Percentiles rank a stretch among this genome's conserved stretches.
Conservation (phyloP, 192 early-diverging fungal genomes). For the Coemansia aciculifera region DNA sequence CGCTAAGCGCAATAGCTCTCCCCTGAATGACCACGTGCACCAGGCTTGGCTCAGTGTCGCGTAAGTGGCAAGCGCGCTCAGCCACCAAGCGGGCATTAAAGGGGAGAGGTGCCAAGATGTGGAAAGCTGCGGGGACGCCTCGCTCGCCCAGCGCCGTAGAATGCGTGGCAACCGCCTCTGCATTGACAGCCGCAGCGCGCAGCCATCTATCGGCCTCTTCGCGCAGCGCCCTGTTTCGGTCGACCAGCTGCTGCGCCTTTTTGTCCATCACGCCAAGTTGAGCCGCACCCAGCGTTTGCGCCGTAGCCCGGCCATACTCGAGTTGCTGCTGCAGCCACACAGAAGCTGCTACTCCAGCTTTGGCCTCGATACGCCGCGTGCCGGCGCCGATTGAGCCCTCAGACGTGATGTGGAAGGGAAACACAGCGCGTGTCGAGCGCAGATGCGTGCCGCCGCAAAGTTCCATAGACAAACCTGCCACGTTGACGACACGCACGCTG, state of each 20-base stretch:
- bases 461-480: slow-evolving; percentile 81
- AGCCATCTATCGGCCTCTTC: slow-evolving; percentile 33
- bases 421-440: slow-evolving; percentile 82
- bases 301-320: slow-evolving; percentile 58
- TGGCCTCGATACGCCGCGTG: slow-evolving; percentile 91
- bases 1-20: slow-evolving; percentile 72
- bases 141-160: slow-evolving; percentile 29
- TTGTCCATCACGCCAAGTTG: slow-evolving; percentile 69
- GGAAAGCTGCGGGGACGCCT: slow-evolving; percentile 18
- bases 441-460: slow-evolving; percentile 99
- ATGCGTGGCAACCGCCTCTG: slow-evolving; percentile 24
- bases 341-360: slow-evolving; percentile 88
- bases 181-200: slow-evolving; percentile 26
- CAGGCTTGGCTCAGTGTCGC: slow-evolving; percentile 23
- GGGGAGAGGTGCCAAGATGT: slow-evolving; percentile 16
- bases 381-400: slow-evolving; percentile 93
- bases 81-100: slow-evolving; percentile 25
- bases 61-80: slow-evolving; percentile 30
- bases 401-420: slow-evolving; percentile 79
- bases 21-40: slow-evolving; percentile 69
- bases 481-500: slow-evolving; percentile 89
- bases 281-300: slow-evolving; percentile 59
- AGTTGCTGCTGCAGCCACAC: slow-evolving; percentile 68
- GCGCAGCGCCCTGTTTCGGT: slow-evolving; percentile 12
- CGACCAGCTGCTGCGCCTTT: slow-evolving; percentile 23